These are phyloP conservation scores for Epichloe coenophiala DNA, from an alignment of 2,329 filamentous ascomycete species.

Conservation along the genomic window DNA sequence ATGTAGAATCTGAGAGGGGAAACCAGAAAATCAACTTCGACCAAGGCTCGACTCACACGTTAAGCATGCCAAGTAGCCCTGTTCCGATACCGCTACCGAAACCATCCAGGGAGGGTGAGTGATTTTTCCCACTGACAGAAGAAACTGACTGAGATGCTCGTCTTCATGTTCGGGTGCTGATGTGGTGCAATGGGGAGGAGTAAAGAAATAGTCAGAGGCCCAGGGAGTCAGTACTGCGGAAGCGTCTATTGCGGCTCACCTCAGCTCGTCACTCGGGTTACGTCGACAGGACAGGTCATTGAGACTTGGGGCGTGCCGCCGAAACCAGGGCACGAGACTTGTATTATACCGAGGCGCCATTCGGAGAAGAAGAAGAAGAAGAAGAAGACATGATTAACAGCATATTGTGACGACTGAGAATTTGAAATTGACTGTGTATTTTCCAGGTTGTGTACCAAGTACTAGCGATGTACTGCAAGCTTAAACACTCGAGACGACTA, in stretches of 20 bases:
- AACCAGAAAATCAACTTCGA: background rate
- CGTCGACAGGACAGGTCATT: conserved; percentile 2
- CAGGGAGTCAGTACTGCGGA: conserved; percentile 6
- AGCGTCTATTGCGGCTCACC: conserved; percentile 7
- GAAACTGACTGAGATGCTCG: background rate
- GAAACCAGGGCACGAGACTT: conserved; percentile 3
- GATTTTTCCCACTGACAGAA: no score
- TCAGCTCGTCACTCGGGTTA: conserved; percentile 2
- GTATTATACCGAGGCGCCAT: background rate
- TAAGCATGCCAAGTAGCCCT: conserved; percentile 3
- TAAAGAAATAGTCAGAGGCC: background rate
- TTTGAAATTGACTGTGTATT: no score
- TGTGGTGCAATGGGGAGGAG: background rate
- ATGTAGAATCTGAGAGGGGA: background rate
- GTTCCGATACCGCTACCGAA: conserved; percentile 3
- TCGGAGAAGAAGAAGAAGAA: background rate
- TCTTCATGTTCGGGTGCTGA: background rate
- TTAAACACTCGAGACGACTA: no score
- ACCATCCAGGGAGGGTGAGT: conserved; percentile 1
- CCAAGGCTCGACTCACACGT: background rate
- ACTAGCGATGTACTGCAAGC: no score
- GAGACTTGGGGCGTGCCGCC: conserved; percentile 6
- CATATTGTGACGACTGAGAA: no score
- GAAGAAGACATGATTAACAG: background rate
- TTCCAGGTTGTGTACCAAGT: no score